Evolutionary conservation across 257 asterid species (phyloP), one percentile per base, ranked within the genome.

Genomic region (Linderniella brevidens): DNA sequence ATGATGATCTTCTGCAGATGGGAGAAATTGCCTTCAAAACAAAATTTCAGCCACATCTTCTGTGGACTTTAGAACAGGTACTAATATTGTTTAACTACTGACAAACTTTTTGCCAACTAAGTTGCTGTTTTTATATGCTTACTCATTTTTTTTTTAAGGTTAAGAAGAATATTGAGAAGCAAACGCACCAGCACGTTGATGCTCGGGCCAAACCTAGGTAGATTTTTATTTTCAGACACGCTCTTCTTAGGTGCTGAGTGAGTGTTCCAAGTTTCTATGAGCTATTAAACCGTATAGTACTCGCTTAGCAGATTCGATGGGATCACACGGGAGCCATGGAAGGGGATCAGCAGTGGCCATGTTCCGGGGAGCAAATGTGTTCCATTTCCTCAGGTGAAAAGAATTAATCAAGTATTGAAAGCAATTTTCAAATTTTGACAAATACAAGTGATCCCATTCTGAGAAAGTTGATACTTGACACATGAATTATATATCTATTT

Each of bases 31-130:
- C 88, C 44, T 83, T 65, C 57, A 64, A 58, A 39, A 79, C 86
- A 57, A 70, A 58, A 50, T 77, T 79, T 66, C 92, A 55, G 72
- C 71, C 72, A 11, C 75, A 68, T 66, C 85, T 77, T 15, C 66
- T 83, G 43, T 79, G 93, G 94, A 59, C 72, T 58, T 71, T 83
- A 18, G 81, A 77, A 53, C 86, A 83, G 90, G 90, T 75, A 19
- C 19, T 43, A 25, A 6, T 25, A 25, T 25, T 25, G 32, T 25
- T 25, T 25, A 3, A 25, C 32, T 2, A 25, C 32, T 25, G 32
- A 25, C 32, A 2, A 25, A 25, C 6, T 2, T 2, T 25, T 2
- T 25, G n/a, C n/a, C n/a, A n/a, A n/a, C n/a, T n/a, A n/a, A n/a
- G n/a, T n/a, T n/a, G n/a, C n/a, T n/a, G n/a, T 25, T 25, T 6